These are phyloP conservation scores for Hypoxylon lienhwacheense DNA, from an alignment of 495 filamentous ascomycete species.

Conservation along the genomic window DNA sequence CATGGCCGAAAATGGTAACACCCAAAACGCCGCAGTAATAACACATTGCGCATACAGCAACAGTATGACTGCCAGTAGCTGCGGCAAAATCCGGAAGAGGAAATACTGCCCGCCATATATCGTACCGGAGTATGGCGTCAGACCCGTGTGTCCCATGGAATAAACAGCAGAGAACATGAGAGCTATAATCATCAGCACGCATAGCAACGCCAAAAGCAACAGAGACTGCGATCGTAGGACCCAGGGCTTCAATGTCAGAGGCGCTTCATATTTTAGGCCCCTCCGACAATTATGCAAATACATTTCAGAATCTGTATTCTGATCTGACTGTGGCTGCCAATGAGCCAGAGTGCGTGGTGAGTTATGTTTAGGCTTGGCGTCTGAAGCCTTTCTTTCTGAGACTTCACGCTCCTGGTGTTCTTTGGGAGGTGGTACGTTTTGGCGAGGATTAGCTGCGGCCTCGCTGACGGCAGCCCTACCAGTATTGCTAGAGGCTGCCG, in stretches of 20 bases:
- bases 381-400: not conserved
- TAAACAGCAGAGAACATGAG: slow-evolving; percentile 74
- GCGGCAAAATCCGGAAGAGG: slow-evolving; percentile 80
- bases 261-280: slow-evolving; percentile 38
- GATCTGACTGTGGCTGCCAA: slow-evolving; percentile 35
- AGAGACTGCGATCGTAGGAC: slow-evolving; percentile 67
- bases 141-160: slow-evolving; percentile 62
- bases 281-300: slow-evolving; percentile 23
- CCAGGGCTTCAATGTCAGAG: slow-evolving; percentile 65
- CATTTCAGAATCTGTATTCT: slow-evolving; percentile 19
- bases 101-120: slow-evolving; percentile 78
- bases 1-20: slow-evolving; percentile 76
- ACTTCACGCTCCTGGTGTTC: not conserved
- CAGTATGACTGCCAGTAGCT: slow-evolving; percentile 70
- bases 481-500: not conserved
- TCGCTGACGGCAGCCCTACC: not conserved
- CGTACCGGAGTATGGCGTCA: slow-evolving; percentile 62
- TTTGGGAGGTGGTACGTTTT: not conserved
- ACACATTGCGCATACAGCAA: slow-evolving; percentile 75
- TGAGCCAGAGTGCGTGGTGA: slow-evolving; percentile 25
- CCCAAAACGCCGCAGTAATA: slow-evolving; percentile 72
- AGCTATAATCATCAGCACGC: slow-evolving; percentile 69
- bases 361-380: slow-evolving; percentile 2
- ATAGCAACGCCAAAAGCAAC: slow-evolving; percentile 57
- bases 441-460: not conserved